These are phyloP conservation scores for Pleurotus cornucopiae DNA, from an alignment of 768 basidiomycete genomes.

Conservation along the genomic window DNA sequence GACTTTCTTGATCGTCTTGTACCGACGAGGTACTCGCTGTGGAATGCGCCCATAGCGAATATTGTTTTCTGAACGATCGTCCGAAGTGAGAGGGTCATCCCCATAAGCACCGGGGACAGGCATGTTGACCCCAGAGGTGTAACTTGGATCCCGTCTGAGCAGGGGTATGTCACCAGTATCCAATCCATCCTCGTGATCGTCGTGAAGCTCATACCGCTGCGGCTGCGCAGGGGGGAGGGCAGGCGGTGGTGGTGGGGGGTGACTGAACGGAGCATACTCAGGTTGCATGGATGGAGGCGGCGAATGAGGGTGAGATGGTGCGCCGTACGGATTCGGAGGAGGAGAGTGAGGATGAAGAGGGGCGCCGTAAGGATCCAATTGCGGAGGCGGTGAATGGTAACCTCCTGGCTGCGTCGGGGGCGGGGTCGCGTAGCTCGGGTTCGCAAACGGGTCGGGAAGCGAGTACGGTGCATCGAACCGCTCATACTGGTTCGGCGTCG, in stretches of 20 bases:
- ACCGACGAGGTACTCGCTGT: slow-evolving; percentile 80
- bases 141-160: slow-evolving; percentile 39
- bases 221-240: slow-evolving; percentile 18
- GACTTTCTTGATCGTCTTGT: slow-evolving; percentile 93
- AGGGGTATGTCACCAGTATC: slow-evolving; percentile 70
- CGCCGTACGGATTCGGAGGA: slow-evolving; percentile 17
- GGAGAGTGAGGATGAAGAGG: slow-evolving; percentile 21
- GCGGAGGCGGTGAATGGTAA: slow-evolving; percentile 1
- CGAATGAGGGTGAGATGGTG: slow-evolving; percentile 8
- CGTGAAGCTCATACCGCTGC: slow-evolving; percentile 35
- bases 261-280: slow-evolving; percentile 20
- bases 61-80: slow-evolving; percentile 38
- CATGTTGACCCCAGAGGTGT: slow-evolving; percentile 23
- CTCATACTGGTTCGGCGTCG: slow-evolving; percentile 36
- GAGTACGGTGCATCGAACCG: slow-evolving; percentile 25
- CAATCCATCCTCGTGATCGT: slow-evolving; percentile 36
- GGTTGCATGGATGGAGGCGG: slow-evolving; percentile 11
- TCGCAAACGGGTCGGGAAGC: slow-evolving; percentile 18
- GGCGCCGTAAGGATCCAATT: slow-evolving; percentile 12
- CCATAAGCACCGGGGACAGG: slow-evolving; percentile 44
- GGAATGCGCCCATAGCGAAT: slow-evolving; percentile 90
- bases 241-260: slow-evolving; percentile 19
- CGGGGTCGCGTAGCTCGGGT: slow-evolving; percentile 18
- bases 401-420: slow-evolving; percentile 18
- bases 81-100: slow-evolving; percentile 25